Percentiles rank a stretch among this genome's conserved stretches.
Evolutionary conservation across 2,329 filamentous ascomycete genomes (phyloP).

Genomic region (Aspergillus neoniger): DNA sequence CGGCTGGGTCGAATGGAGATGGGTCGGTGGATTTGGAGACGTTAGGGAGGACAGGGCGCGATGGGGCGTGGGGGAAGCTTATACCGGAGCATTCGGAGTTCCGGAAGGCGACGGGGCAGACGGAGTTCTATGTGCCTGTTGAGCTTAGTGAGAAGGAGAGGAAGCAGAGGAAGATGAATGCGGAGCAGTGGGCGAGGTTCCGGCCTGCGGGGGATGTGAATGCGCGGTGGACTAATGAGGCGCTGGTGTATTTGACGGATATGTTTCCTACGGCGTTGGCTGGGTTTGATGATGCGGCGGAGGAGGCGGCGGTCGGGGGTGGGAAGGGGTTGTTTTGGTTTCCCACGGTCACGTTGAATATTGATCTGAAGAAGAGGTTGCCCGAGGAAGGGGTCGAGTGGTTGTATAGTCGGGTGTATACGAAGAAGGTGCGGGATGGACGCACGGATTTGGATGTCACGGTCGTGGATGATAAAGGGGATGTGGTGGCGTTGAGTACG

Average conservation of each 20-base stretch:
- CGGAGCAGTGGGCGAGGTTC: conserved; percentile 70
- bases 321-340: conserved; percentile 63
- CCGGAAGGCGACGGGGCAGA: conserved; percentile 52
- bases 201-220: conserved; percentile 51
- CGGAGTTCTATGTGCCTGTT: conserved; percentile 49
- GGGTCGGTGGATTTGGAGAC: conserved; percentile 27
- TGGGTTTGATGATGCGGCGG: conserved; percentile 39
- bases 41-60: conserved; percentile 25
- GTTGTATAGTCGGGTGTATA: conserved; percentile 65
- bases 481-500: conserved; percentile 67
- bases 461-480: conserved; percentile 63
- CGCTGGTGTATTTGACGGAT: conserved; percentile 67
- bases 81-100: conserved; percentile 38
- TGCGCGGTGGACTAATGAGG: conserved; percentile 62
- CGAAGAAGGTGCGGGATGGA: conserved; percentile 70
- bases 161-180: conserved; percentile 31
- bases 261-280: conserved; percentile 69
- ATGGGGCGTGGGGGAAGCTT: conserved; percentile 30
- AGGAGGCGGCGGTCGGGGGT: conserved; percentile 30
- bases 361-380: conserved; percentile 74
- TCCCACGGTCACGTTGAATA: conserved; percentile 71
- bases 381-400: conserved; percentile 70
- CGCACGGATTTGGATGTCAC: conserved; percentile 73
- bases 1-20: conserved; percentile 37
- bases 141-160: no score